Conservation (phyloP, 305 asterid species). For the Fraxinus nigra region DNA sequence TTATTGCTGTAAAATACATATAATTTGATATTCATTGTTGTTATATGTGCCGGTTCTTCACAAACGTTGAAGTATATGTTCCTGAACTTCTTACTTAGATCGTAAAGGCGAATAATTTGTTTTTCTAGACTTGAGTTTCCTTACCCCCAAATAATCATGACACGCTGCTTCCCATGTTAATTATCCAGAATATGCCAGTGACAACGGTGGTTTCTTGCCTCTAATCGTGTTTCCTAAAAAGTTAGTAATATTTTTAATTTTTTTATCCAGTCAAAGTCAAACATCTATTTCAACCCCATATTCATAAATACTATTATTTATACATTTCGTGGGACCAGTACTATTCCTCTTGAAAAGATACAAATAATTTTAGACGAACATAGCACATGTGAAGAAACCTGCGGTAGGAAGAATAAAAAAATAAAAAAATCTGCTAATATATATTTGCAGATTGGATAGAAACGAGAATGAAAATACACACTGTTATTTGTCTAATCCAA, state of each 20-base stretch:
- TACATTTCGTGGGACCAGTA: neutral
- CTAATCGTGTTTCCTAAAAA: neutral
- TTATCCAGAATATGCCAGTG: neutral
- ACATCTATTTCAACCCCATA: neutral
- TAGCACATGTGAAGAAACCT: neutral
- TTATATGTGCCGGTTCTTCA: neutral
- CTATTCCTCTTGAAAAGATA: neutral
- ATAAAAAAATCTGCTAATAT: neutral
- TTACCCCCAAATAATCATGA: neutral
- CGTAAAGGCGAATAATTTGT: neutral
- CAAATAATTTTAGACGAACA: neutral
- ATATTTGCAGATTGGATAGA: neutral
- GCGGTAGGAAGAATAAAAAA: neutral
- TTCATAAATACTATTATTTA: neutral
- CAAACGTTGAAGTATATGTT: neutral
- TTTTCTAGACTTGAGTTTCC: neutral
- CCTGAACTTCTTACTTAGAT: neutral
- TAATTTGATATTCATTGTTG: neutral
- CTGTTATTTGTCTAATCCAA: neutral
- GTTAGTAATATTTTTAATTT: neutral
- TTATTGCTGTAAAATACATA: conserved; percentile 6
- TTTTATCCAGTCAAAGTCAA: neutral
- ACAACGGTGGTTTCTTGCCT: neutral
- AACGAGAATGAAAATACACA: neutral
- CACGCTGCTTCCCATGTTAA: neutral